phyloP scores from a whole-genome alignment of 257 asterid genomes.

The Jacaranda copaia region DNA sequence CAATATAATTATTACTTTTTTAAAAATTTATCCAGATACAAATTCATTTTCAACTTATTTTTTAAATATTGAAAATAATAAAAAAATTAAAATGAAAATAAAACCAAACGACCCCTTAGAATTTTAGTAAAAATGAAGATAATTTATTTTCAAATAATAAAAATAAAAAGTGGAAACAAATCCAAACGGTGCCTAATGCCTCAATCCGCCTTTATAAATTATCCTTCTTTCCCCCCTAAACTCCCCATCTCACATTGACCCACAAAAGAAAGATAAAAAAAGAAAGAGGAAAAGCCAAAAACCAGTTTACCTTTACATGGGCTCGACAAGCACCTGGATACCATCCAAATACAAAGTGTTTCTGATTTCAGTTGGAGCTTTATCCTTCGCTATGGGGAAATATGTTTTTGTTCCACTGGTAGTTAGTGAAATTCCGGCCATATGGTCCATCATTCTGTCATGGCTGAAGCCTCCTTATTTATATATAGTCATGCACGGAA shows the following conservation, averaged over 20 bases:
- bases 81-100: too few relatives aligned
- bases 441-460: constrained; percentile 41
- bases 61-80: too few relatives aligned
- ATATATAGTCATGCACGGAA: constrained; percentile 57
- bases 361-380: constrained; percentile 48
- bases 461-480: constrained; percentile 69
- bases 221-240: neutral
- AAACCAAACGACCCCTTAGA: too few relatives aligned
- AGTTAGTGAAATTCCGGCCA: constrained; percentile 34
- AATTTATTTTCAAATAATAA: too few relatives aligned
- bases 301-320: constrained; percentile 3
- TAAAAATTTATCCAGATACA: too few relatives aligned
- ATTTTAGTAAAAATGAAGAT: too few relatives aligned
- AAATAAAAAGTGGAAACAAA: too few relatives aligned
- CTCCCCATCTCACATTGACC: neutral
- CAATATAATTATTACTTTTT: too few relatives aligned
- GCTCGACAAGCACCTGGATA: constrained; percentile 35
- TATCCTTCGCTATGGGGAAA: constrained; percentile 44
- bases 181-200: neutral
- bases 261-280: neutral
- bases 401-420: constrained; percentile 42
- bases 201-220: constrained; percentile 21
- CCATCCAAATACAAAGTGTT: constrained; percentile 42
- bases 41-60: too few relatives aligned
- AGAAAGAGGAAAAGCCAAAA: neutral